Percentiles rank a stretch among this genome's conserved stretches.
Evolutionary conservation across 495 filamentous ascomycete genomes (phyloP).

Genomic region (Neurospora cerealis): DNA sequence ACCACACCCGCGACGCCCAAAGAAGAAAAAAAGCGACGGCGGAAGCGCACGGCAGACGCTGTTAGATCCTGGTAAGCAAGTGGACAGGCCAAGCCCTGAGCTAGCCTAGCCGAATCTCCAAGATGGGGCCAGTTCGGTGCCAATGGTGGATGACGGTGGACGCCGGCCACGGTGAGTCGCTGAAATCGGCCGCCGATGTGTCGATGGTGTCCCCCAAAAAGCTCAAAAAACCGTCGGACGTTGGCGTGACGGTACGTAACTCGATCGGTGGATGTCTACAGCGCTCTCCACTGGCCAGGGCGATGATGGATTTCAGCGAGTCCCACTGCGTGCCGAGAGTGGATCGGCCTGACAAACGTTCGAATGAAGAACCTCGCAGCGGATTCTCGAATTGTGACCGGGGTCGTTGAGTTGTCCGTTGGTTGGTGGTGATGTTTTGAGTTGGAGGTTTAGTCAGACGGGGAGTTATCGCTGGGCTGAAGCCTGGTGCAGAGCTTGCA

Average conservation of each 20-base stretch:
- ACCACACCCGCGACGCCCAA: not conserved
- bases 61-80: not conserved
- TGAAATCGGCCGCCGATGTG: not conserved
- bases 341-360: not conserved
- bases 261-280: not conserved
- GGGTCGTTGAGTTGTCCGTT: not conserved
- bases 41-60: not conserved
- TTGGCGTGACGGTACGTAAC: not conserved
- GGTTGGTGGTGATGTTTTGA: not conserved
- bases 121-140: not conserved
- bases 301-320: not conserved
- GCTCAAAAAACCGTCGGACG: not conserved
- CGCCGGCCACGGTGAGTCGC: not conserved
- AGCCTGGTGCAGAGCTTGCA: not conserved
- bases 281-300: not conserved
- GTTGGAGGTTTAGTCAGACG: not conserved
- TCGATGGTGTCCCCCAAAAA: not conserved
- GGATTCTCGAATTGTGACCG: not conserved
- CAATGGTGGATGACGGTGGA: not conserved
- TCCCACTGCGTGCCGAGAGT: not conserved
- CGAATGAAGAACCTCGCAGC: not conserved
- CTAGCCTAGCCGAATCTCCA: not conserved
- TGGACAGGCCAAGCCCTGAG: not conserved
- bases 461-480: not conserved
- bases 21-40: not conserved